phyloP scores from a whole-genome alignment of 1,284 basidiomycete genomes.

The Trichosporon asahii region DNA sequence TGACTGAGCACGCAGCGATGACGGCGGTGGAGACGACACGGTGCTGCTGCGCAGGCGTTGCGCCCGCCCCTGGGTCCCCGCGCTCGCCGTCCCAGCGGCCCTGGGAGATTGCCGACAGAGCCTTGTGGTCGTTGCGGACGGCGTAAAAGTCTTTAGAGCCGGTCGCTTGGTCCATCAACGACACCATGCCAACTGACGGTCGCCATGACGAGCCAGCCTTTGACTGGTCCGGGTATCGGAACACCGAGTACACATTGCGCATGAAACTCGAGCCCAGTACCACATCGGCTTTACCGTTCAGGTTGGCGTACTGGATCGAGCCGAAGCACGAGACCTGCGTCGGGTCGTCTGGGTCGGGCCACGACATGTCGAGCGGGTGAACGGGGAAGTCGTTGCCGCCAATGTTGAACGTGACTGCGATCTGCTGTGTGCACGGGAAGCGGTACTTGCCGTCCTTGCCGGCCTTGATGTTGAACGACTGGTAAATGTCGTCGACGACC shows the following conservation, averaged over 20 bases:
- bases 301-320: constrained; percentile 42
- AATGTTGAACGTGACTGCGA: constrained; percentile 46
- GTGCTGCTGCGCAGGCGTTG: constrained; percentile 10
- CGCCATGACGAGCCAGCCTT: constrained; percentile 35
- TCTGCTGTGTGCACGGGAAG: constrained; percentile 44
- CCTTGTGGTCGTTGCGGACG: constrained; percentile 41
- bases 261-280: constrained; percentile 49
- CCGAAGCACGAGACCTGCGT: constrained; percentile 44
- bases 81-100: not conserved
- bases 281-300: constrained; percentile 30
- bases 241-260: constrained; percentile 52
- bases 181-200: constrained; percentile 44
- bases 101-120: constrained; percentile 35
- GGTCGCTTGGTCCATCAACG: constrained; percentile 42
- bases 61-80: not conserved
- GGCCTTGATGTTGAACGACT: constrained; percentile 35
- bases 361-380: constrained; percentile 51
- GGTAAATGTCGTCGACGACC: constrained; percentile 44
- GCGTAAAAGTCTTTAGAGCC: constrained; percentile 50
- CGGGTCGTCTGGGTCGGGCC: constrained; percentile 38
- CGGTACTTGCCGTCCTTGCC: constrained; percentile 44
- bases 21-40: constrained; percentile 38
- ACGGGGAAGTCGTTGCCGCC: constrained; percentile 37
- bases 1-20: constrained; percentile 41
- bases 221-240: constrained; percentile 45